Evolutionary conservation across 139 green algal species (phyloP), one percentile per base, ranked within the genome.

Genomic region (Eudorina sp.): DNA sequence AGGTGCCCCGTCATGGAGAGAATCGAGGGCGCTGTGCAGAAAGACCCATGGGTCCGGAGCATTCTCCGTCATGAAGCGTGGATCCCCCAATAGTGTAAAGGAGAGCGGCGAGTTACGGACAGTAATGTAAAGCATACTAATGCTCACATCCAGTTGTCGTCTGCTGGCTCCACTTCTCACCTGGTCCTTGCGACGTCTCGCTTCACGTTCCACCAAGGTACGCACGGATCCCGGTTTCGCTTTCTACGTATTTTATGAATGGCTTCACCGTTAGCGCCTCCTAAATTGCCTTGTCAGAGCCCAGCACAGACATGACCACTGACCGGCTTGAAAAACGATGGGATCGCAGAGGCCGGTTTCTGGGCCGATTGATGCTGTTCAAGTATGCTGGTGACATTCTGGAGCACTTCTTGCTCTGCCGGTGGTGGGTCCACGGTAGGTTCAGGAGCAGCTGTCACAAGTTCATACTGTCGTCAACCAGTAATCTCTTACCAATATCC

Each of bases 241-340:
- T 55, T 86, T 91, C 92, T 94, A 68, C 81, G 45, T 25, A 62
- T 55, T n/a, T 2, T 36, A 29, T 27, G 45, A 3, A 7, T 27
- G n/a, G 75, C 16, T 83, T 18, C 73, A 43, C 6, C 18, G 11
- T 66, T 25, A 66, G 55, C 29, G 55, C 55, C 55, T 66, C 29
- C 29, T 23, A 66, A n/a, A n/a, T n/a, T n/a, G n/a, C n/a, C n/a
- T n/a, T n/a, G n/a, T n/a, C n/a, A n/a, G n/a, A n/a, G n/a, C n/a
- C n/a, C 29, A 3, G 55, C 5, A 11, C 29, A 60, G 45, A 4
- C 29, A 43, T 64, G 3, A n/a, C 16, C n/a, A 43, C 89, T 74
- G 29, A 92, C 89, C 62, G 89, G 89, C 69, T 90, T 89, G 72
- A 68, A 92, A 60, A 92, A 92, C 8, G 45, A 75, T 3, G 89